Evolutionary conservation across 1,139 yeast species (phyloP).

Genomic region (Pichia sp.): DNA sequence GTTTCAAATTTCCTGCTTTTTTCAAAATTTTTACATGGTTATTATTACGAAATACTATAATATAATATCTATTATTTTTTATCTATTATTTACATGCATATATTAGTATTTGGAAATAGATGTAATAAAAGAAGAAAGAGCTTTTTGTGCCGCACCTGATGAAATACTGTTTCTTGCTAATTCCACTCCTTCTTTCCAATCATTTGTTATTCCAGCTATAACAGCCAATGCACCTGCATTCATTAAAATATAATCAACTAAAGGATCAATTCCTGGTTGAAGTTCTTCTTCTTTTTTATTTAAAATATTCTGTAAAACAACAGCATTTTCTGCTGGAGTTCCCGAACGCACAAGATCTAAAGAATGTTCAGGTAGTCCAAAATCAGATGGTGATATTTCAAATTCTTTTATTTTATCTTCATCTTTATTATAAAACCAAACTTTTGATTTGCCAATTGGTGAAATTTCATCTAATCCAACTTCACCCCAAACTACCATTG

Average conservation of each 20-base stretch:
- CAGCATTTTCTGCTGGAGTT: slow-evolving; percentile 82
- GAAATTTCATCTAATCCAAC: slow-evolving; percentile 90
- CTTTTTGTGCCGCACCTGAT: slow-evolving; percentile 57
- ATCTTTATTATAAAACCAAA: slow-evolving; percentile 66
- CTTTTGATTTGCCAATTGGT: slow-evolving; percentile 73
- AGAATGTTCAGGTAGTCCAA: slow-evolving; percentile 70
- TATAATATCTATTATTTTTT: too few relatives aligned
- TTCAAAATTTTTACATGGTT: too few relatives aligned
- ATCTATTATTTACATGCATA: too few relatives aligned
- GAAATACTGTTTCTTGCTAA: slow-evolving; percentile 63
- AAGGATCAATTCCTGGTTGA: slow-evolving; percentile 44
- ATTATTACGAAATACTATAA: too few relatives aligned
- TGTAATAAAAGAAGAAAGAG: slow-evolving; percentile 51
- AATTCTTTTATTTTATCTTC: slow-evolving; percentile 35
- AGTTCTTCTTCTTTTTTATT: slow-evolving; percentile 30
- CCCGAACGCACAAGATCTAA: slow-evolving; percentile 69
- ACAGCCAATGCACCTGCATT: slow-evolving; percentile 85
- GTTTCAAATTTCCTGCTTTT: too few relatives aligned
- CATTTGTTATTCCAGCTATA: slow-evolving; percentile 57
- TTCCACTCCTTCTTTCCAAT: slow-evolving; percentile 74
- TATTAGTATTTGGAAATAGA: slow-evolving; percentile 33
- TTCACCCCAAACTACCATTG: slow-evolving; percentile 89
- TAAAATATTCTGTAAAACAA: slow-evolving; percentile 42
- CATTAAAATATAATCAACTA: slow-evolving; percentile 80
- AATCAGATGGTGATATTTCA: slow-evolving; percentile 57